A percentile compares a stretch with the other conserved stretches of the same genome.
Evolutionary conservation across 345 rosid genomes (phyloP).

Genomic region (Psidium guajava): DNA sequence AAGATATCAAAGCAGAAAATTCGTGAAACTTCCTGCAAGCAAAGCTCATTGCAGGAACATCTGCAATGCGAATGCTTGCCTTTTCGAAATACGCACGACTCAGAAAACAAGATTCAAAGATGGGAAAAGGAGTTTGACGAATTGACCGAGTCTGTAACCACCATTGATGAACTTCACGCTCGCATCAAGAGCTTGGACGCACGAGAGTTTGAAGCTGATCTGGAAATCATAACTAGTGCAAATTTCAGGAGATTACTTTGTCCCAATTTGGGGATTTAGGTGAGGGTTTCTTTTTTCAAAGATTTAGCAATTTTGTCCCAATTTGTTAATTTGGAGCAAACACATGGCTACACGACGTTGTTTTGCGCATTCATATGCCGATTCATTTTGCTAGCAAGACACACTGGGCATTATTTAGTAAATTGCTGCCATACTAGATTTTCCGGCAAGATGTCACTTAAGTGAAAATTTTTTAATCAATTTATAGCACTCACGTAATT

Average conservation of each 20-base stretch:
- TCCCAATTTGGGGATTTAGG: too few relatives aligned
- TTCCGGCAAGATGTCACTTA: too few relatives aligned
- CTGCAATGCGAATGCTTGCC: constrained; percentile 58
- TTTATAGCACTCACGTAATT: too few relatives aligned
- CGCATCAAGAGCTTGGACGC: constrained; percentile 46
- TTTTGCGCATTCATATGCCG: too few relatives aligned
- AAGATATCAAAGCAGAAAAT: constrained; percentile 91
- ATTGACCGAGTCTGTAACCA: constrained; percentile 30
- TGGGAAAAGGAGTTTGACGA: constrained; percentile 30
- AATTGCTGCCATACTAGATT: too few relatives aligned
- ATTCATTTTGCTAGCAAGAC: too few relatives aligned
- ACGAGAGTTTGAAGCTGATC: constrained; percentile 47
- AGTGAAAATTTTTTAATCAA: too few relatives aligned
- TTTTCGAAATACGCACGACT: constrained; percentile 33
- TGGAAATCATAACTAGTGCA: constrained; percentile 36
- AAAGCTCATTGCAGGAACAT: constrained; percentile 72
- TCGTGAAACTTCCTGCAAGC: constrained; percentile 64
- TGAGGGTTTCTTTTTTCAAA: too few relatives aligned
- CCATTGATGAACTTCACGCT: constrained; percentile 39
- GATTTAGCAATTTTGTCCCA: too few relatives aligned
- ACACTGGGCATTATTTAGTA: too few relatives aligned
- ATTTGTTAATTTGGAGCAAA: too few relatives aligned
- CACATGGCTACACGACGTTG: too few relatives aligned
- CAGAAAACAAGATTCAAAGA: constrained; percentile 26
- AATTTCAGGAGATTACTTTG: constrained; percentile 1